These are phyloP conservation scores for Lithospermum erythrorhizon DNA, from an alignment of 257 asterid species.

Conservation along the genomic window DNA sequence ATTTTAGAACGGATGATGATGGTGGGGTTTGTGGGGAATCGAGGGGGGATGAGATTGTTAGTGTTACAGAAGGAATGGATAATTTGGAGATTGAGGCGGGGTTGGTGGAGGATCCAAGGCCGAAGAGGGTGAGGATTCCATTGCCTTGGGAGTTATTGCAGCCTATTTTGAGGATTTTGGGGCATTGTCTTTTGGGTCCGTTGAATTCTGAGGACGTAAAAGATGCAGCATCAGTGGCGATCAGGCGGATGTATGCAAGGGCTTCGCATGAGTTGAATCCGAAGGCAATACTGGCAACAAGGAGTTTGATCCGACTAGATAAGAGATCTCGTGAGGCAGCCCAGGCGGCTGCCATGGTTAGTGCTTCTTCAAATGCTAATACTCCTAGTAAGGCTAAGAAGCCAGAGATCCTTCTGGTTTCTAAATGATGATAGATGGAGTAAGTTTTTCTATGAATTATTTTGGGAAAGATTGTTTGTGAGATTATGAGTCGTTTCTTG, in stretches of 20 bases:
- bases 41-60: constrained; percentile 32
- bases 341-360: constrained; percentile 29
- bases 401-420: constrained; percentile 89
- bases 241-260: constrained; percentile 70
- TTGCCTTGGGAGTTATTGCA: constrained; percentile 90
- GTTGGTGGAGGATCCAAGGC: not conserved
- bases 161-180: constrained; percentile 79
- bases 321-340: constrained; percentile 62
- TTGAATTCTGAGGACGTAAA: constrained; percentile 58
- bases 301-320: constrained; percentile 86
- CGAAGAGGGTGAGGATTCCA: constrained; percentile 35
- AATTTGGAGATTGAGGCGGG: constrained; percentile 18
- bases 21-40: constrained; percentile 25
- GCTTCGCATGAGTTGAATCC: constrained; percentile 87
- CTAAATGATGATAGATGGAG: constrained; percentile 35
- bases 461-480: constrained; percentile 13
- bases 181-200: constrained; percentile 92
- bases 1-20: constrained; percentile 18
- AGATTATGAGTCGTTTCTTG: constrained; percentile 22
- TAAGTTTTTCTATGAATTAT: constrained; percentile 12
- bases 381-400: constrained; percentile 95
- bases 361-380: constrained; percentile 53
- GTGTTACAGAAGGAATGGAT: constrained; percentile 20
- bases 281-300: constrained; percentile 79
- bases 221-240: constrained; percentile 72